Base-by-base conservation (phyloP, 2,329 filamentous ascomycete genomes). In the Colletotrichum australisinense region DNA sequence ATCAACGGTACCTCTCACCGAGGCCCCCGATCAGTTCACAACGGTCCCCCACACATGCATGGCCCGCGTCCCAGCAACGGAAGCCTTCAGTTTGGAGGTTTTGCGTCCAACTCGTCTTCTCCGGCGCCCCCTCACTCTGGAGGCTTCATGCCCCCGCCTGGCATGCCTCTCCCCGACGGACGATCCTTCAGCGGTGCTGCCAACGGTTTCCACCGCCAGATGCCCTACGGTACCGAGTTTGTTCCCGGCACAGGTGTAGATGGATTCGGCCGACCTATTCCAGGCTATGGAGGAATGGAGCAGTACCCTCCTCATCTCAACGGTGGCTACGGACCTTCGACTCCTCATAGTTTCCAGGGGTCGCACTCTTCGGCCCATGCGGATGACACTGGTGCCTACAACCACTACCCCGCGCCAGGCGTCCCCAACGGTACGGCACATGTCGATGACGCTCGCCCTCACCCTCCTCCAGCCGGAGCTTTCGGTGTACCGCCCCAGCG, bases 311-410 rank as follows among this genome's bases (percentile, higher is more conserved):
- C 78, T 5, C 78, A 81, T 72, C 58, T 35, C 49, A 81, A 80
- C 75, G 42, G 42, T 49, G 83, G 81, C 75, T 88, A 88, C 77
- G 87, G 86, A 3, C 88, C 89, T 2, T 86, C 87, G 1, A 90
- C 89, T 2, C 88, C 89, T 4, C 89, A 89, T 74, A 92, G 89
- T 79, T 90, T 90, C 77, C 90, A 91, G 68, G 90, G 87, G 46
- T 92, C 90, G 2, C 90, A 91, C 73, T 86, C 88, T 46, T 90
- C 90, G 1, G 84, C 81, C 5, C 85, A 86, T 56, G 84, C 82
- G 19, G 86, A 86, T 52, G 86, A 88, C 14, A 83, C 81, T 35
- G 83, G 82, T 69, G 79, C 84, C 67, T 83, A 81, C 66, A 82
- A 80, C 30, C 85, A 84, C 73, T 84, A 83, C 53, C 78, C 81